Conservation (phyloP, 73 alveolate species). For the Strombidium stylifer region DNA sequence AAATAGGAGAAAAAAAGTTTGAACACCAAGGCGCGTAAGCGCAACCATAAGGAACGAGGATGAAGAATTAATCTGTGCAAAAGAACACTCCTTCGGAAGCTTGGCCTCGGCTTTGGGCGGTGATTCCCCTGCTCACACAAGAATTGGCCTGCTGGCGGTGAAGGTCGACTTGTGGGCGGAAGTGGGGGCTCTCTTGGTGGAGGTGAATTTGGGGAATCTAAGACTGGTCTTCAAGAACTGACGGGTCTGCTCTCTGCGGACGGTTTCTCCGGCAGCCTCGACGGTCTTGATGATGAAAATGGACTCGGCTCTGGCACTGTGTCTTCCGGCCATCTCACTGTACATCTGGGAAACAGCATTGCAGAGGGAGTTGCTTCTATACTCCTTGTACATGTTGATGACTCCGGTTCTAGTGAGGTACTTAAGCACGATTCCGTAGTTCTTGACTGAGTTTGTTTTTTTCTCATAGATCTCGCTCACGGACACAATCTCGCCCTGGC, state of each 20-base stretch:
- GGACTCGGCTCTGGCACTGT: constrained; percentile 88
- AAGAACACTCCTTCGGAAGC: no score
- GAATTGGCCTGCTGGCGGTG: constrained; percentile 63
- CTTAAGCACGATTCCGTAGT: constrained; percentile 89
- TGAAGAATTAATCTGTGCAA: no score
- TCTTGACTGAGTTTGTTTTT: constrained; percentile 71
- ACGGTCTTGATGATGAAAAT: constrained; percentile 83
- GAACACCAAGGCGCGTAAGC: no score
- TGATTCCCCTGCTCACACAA: constrained; percentile 35
- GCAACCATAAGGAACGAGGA: no score
- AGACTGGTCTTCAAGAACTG: constrained; percentile 33
- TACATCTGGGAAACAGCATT: constrained; percentile 90
- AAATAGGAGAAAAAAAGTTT: no score
- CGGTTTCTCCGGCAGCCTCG: constrained; percentile 14
- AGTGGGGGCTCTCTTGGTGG: constrained; percentile 55
- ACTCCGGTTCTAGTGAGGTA: constrained; percentile 88
- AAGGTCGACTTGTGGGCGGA: constrained; percentile 53
- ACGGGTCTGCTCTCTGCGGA: constrained; percentile 47
- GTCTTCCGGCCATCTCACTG: constrained; percentile 93
- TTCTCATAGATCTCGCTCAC: constrained; percentile 80
- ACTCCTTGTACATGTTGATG: constrained; percentile 94
- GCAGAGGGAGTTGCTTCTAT: constrained; percentile 82
- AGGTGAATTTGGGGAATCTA: constrained; percentile 53
- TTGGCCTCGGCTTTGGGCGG: no score
- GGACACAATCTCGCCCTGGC: constrained; percentile 85